Evolutionary conservation across 768 basidiomycete species (phyloP).

Genomic region (Collybiopsis luxurians): DNA sequence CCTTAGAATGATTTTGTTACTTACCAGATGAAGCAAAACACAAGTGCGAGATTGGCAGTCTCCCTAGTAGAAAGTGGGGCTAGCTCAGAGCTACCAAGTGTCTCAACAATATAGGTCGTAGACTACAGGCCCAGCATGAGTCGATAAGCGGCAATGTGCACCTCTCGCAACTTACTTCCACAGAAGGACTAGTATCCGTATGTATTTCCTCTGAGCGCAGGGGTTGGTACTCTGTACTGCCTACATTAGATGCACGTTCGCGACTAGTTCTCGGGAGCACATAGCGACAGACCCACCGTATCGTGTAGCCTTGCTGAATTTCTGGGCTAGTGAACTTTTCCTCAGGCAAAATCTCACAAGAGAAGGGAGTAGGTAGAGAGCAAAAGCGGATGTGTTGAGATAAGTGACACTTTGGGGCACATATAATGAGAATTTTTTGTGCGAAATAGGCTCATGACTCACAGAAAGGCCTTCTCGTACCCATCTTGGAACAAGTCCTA

Average conservation of each 20-base stretch:
- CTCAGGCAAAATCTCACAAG: conserved; percentile 1
- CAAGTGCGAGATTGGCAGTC: conserved; percentile 74
- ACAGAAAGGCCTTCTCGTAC: conserved; percentile 90
- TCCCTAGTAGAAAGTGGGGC: conserved; percentile 56
- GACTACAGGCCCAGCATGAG: not conserved
- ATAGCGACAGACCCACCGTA: not conserved
- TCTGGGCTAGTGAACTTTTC: not conserved
- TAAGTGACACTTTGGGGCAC: conserved; percentile 70
- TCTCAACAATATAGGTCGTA: conserved; percentile 4
- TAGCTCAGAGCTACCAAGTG: conserved; percentile 9
- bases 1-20: not conserved
- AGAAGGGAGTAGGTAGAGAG: conserved; percentile 73
- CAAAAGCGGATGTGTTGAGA: conserved; percentile 87
- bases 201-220: conserved; percentile 17
- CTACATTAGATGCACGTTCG: not conserved
- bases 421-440: not conserved
- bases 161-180: not conserved
- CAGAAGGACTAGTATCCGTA: not conserved
- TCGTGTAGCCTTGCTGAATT: not conserved
- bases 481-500: conserved; percentile 56
- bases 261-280: not conserved
- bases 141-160: not conserved
- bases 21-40: conserved; percentile 83
- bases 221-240: conserved; percentile 22
- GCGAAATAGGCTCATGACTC: conserved; percentile 24